Conservation (phyloP, 345 rosid species). For the Euphorbia lathyris region DNA sequence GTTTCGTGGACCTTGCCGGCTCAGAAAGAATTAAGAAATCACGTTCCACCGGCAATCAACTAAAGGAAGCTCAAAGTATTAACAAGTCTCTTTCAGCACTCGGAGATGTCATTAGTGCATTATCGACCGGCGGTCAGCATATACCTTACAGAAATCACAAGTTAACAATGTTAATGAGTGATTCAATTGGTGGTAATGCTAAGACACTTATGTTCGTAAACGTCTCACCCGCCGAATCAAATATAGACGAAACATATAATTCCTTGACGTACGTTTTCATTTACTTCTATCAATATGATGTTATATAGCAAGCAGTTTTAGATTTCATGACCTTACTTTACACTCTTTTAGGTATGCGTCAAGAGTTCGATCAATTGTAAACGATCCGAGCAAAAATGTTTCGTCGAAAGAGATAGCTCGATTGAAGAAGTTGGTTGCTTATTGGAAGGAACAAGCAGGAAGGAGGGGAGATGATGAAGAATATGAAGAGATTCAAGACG, state of each 20-base stretch:
- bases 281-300: background rate
- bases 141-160: conserved; percentile 95
- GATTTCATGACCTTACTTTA: background rate
- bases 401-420: conserved; percentile 84
- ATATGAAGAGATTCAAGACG: conserved; percentile 76
- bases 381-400: conserved; percentile 84
- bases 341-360: conserved; percentile 66
- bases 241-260: conserved; percentile 88
- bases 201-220: conserved; percentile 96
- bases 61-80: conserved; percentile 96
- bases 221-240: conserved; percentile 84
- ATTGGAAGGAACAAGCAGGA: conserved; percentile 95
- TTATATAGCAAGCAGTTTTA: too few relatives aligned
- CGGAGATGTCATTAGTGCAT: conserved; percentile 90
- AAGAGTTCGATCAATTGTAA: conserved; percentile 81
- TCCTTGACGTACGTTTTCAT: conserved; percentile 59
- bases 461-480: conserved; percentile 72
- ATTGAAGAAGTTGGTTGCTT: conserved; percentile 71
- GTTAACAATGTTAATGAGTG: conserved; percentile 93
- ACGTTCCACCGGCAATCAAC: conserved; percentile 82
- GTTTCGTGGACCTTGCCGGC: conserved; percentile 98
- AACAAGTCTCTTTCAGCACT: conserved; percentile 95
- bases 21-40: conserved; percentile 94
- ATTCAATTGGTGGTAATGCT: conserved; percentile 97
- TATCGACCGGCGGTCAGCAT: conserved; percentile 81